Evolutionary conservation across 2,329 filamentous ascomycete species (phyloP), one percentile per base, ranked within the genome.

Genomic region (Claviceps purpurea): DNA sequence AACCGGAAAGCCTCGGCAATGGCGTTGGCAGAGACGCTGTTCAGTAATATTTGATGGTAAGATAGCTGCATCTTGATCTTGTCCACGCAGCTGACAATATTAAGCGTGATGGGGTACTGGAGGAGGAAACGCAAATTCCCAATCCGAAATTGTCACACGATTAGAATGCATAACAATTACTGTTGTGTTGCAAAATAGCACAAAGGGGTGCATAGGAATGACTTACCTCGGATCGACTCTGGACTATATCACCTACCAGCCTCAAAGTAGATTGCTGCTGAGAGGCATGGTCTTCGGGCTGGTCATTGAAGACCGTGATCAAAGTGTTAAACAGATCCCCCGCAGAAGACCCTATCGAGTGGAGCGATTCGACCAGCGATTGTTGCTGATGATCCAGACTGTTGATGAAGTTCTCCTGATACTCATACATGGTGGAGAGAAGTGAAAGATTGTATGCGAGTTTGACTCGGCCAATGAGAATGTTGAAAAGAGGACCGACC

Each of bases 401-500:
- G 40, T 65, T 61, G 20, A 73, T 65, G n/a, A 73, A 73, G 51
- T 75, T 69, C 13, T 63, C 62, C 42, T 77, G 75, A 1, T 75
- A 24, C 34, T 22, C 14, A 18, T 38, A 13, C 46, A 47, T 47
- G n/a, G 38, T 20, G n/a, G 46, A 39, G 2, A 1, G 60, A 14
- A 47, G 14, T 22, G 43, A n/a, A 0, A 52, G 11, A 77, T 61
- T 1, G 65, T 52, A 47, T 67, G 50, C 56, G 62, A 74, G 56
- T 46, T 45, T 4, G 45, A 49, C 30, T 11, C 47, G 39, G 7
- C 20, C 24, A 16, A 75, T 72, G 2, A 79, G 67, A 70, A 79
- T 77, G 52, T 77, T 78, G 54, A 79, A 74, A 45, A 78, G 74
- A 6, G 70, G 67, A 0, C 77, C 77, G 11, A 75, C 69, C 2